phyloP scores from a whole-genome alignment of 352 stramenopile species.

The Globisporangium emineosum region DNA sequence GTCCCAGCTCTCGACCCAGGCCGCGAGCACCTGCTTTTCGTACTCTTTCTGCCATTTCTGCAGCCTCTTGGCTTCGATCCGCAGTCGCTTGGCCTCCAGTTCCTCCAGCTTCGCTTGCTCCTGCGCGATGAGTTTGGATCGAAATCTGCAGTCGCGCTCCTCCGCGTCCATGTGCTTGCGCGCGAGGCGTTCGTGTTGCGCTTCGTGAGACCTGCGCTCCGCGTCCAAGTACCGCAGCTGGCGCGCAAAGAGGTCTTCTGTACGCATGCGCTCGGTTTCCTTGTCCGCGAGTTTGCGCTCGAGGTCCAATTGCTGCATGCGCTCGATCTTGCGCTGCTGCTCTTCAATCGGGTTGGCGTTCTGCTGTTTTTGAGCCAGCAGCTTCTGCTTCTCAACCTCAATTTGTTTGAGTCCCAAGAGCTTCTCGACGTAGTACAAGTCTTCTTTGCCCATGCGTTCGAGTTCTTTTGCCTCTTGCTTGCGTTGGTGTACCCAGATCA shows the following conservation, averaged over 20 bases:
- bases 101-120: conserved; percentile 23
- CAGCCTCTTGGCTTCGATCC: conserved; percentile 29
- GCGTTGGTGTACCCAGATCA: conserved; percentile 26
- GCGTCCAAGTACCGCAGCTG: conserved; percentile 36
- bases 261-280: conserved; percentile 37
- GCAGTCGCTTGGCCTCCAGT: conserved; percentile 30
- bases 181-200: conserved; percentile 34
- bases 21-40: conserved; percentile 24
- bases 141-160: conserved; percentile 30
- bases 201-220: conserved; percentile 28
- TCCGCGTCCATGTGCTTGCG: conserved; percentile 46
- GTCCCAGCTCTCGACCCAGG: conserved; percentile 55
- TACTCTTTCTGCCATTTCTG: conserved; percentile 34
- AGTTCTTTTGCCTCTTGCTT: conserved; percentile 31
- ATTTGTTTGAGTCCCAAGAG: conserved; percentile 36
- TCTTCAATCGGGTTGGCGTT: conserved; percentile 31
- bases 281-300: conserved; percentile 31
- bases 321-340: conserved; percentile 43
- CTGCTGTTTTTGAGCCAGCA: conserved; percentile 13
- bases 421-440: conserved; percentile 51
- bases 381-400: conserved; percentile 13
- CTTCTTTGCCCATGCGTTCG: conserved; percentile 45
- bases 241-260: conserved; percentile 46
- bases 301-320: conserved; percentile 37
- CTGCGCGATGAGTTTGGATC: conserved; percentile 34